Conservation (phyloP, 306 rosid genomes). For the Oxytropis ochrocephala region DNA sequence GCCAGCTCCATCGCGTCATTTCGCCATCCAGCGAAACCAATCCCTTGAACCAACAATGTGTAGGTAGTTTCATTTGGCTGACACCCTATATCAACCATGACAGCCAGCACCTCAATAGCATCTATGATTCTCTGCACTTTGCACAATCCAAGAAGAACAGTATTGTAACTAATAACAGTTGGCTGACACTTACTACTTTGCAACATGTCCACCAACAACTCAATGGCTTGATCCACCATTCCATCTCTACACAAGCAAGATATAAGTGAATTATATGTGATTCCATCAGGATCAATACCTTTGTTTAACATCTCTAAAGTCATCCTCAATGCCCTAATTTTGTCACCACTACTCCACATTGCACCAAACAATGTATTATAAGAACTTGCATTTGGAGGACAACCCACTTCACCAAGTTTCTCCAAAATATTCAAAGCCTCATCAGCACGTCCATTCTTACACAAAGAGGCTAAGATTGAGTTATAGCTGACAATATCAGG, state of each 20-base stretch:
- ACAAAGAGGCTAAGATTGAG: constrained; percentile 59
- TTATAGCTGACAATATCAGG: constrained; percentile 81
- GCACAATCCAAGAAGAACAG: constrained; percentile 67
- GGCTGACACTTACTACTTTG: constrained; percentile 43
- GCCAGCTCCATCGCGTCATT: constrained; percentile 64
- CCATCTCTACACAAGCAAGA: constrained; percentile 86
- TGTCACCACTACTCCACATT: constrained; percentile 65
- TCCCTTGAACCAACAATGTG: constrained; percentile 61
- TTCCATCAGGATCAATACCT: constrained; percentile 57
- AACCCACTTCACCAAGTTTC: constrained; percentile 59
- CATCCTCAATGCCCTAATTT: constrained; percentile 53
- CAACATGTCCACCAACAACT: constrained; percentile 62
- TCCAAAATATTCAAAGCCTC: constrained; percentile 58
- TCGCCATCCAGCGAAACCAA: constrained; percentile 76
- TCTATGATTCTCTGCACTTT: constrained; percentile 49
- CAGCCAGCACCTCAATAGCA: constrained; percentile 55
- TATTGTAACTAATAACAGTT: constrained; percentile 61
- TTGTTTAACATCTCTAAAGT: constrained; percentile 58
- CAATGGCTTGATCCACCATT: constrained; percentile 70
- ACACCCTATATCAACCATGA: constrained; percentile 63
- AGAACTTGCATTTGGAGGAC: constrained; percentile 77
- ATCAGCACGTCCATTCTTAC: constrained; percentile 59
- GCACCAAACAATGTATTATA: constrained; percentile 80
- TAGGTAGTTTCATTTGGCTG: constrained; percentile 68
- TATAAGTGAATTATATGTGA: constrained; percentile 70